Evolutionary conservation across 2,329 filamentous ascomycete species (phyloP), one percentile per base, ranked within the genome.

Genomic region (Colletotrichum sp.): DNA sequence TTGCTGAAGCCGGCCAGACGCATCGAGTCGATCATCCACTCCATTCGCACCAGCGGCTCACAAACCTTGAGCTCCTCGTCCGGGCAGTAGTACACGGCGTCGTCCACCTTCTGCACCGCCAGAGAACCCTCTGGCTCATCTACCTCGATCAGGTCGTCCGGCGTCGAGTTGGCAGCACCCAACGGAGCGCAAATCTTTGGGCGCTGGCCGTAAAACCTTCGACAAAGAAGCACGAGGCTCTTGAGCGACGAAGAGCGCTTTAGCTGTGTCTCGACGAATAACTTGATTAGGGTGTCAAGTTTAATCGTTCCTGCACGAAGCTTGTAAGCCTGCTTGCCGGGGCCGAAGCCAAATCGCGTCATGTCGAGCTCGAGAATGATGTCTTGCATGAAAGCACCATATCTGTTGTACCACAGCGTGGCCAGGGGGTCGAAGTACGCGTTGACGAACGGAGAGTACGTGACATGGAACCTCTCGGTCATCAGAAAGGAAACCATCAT

Each of bases 311-410:
- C 81, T 0, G 82, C 77, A 0, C 77, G 68, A 3, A 87, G 72
- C 0, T 65, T 57, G 1, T 68, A 72, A 0, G 84, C 83, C 1
- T 77, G 69, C 6, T 78, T 78, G 1, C 75, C 66, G 4, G 80
- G 75, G 3, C 84, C 84, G 26, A 84, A 84, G 2, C 82, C 81
- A 10, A 86, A 79, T 13, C 81, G 82, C 1, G 86, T 83, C 78
- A 87, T 80, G 75, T 88, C 87, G 2, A 88, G 34, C 75, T 88
- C 87, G 12, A 88, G 65, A 3, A 82, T 81, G 26, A 88, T 77
- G 30, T 81, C 80, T 18, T 79, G 82, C 78, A 87, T 84, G 39
- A 84, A 83, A 3, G 78, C 68, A 2, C 82, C 83, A 64, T 87
- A 87, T 9, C 69, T 78, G 34, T 82, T 81, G 30, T 86, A 77